These are phyloP conservation scores for Trichaptum fuscoviolaceum DNA, from an alignment of 768 basidiomycete species.

Conservation along the genomic window DNA sequence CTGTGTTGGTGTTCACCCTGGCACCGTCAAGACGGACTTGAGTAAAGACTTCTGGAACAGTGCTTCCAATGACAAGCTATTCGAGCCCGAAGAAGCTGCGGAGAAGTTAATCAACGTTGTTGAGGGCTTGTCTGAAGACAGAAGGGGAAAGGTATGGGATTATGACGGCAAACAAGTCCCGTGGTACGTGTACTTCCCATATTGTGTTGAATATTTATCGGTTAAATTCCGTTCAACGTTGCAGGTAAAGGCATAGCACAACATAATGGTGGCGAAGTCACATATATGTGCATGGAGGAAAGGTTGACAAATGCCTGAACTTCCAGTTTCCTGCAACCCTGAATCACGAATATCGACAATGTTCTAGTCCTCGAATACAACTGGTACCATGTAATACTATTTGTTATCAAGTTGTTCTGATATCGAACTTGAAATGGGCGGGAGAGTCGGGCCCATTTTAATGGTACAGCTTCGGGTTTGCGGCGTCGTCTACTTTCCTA, in stretches of 20 bases:
- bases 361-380: no score
- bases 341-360: no score
- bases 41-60: slow-evolving; percentile 50
- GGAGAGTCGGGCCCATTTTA: no score
- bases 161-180: slow-evolving; percentile 49
- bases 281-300: no score
- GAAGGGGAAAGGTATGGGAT: slow-evolving; percentile 53
- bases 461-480: no score
- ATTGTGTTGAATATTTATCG: background rate
- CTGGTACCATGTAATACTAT: no score
- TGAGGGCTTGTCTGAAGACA: slow-evolving; percentile 29
- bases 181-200: background rate
- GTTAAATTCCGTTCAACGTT: background rate
- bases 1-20: slow-evolving; percentile 53
- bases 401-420: no score
- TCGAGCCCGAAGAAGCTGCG: slow-evolving; percentile 49
- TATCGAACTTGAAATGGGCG: no score
- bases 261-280: background rate
- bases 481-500: no score
- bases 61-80: slow-evolving; percentile 31
- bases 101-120: slow-evolving; percentile 42
- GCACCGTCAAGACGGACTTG: slow-evolving; percentile 55
- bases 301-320: no score
- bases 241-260: background rate
- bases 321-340: no score